phyloP scores from a whole-genome alignment of 352 stramenopile species.

The Globisporangium cederbergense region DNA sequence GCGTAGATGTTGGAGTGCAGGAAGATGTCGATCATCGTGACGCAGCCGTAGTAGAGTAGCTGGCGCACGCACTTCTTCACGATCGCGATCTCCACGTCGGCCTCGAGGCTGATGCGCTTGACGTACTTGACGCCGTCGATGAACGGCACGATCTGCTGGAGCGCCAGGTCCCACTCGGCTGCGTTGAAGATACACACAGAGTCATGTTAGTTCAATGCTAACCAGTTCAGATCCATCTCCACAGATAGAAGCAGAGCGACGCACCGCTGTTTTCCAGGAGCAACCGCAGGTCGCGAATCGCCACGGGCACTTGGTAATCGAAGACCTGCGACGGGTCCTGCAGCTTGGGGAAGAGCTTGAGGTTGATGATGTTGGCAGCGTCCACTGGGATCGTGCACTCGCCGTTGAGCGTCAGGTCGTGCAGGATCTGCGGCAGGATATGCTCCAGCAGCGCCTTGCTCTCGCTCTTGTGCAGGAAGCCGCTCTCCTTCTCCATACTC shows the following conservation, averaged over 20 bases:
- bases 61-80: constrained; percentile 87
- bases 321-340: constrained; percentile 62
- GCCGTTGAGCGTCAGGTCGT: constrained; percentile 65
- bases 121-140: constrained; percentile 90
- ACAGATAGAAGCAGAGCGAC: neutral
- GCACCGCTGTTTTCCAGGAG: constrained; percentile 75
- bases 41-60: constrained; percentile 87
- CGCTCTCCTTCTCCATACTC: constrained; percentile 86
- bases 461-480: constrained; percentile 72
- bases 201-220: neutral
- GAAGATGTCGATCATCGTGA: constrained; percentile 90
- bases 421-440: constrained; percentile 71
- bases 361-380: constrained; percentile 81
- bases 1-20: constrained; percentile 89
- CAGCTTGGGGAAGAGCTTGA: constrained; percentile 83
- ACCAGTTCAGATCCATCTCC: neutral
- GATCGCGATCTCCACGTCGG: constrained; percentile 84
- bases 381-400: constrained; percentile 85
- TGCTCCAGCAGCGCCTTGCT: constrained; percentile 57
- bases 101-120: constrained; percentile 86
- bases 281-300: constrained; percentile 64
- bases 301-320: constrained; percentile 85
- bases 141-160: constrained; percentile 89
- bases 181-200: constrained; percentile 7
- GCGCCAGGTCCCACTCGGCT: constrained; percentile 85